Conservation (phyloP, 1,139 yeast genomes). For the Hansenula sp. region DNA sequence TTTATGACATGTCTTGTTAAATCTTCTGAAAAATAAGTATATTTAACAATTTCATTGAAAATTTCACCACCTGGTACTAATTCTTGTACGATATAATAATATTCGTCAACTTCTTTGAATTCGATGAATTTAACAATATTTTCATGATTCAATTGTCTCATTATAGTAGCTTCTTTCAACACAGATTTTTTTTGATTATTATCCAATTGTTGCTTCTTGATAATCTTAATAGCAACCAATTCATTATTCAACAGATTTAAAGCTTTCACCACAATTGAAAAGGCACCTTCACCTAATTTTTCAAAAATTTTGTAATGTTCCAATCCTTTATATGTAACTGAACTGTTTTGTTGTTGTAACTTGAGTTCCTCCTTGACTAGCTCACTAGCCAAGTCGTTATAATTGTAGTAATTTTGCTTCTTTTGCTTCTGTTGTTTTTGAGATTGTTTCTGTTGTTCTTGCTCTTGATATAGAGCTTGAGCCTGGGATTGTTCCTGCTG, state of each 20-base stretch:
- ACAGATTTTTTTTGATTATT: conserved; percentile 54
- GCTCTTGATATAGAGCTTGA: neutral
- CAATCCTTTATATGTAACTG: conserved; percentile 17
- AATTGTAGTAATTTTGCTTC: conserved; percentile 14
- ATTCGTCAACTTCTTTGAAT: conserved; percentile 39
- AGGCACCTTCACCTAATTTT: conserved; percentile 83
- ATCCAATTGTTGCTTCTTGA: conserved; percentile 64
- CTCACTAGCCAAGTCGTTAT: conserved; percentile 22
- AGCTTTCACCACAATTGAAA: conserved; percentile 82
- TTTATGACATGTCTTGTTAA: conserved; percentile 78
- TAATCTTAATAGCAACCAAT: conserved; percentile 79
- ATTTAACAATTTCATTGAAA: conserved; percentile 87
- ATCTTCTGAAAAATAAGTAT: conserved; percentile 86
- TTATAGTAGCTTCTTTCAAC: conserved; percentile 79
- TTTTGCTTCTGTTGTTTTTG: neutral
- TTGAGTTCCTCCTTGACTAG: conserved; percentile 20
- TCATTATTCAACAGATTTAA: conserved; percentile 40
- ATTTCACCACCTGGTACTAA: conserved; percentile 91
- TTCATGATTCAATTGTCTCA: conserved; percentile 69
- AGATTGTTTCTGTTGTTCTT: neutral
- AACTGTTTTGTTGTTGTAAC: conserved; percentile 8
- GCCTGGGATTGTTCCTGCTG: neutral
- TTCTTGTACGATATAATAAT: conserved; percentile 70
- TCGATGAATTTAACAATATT: conserved; percentile 71
- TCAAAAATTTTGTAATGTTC: conserved; percentile 29